These are phyloP conservation scores for Rubia peregrina DNA, from an alignment of 305 asterid species.

Conservation along the genomic window DNA sequence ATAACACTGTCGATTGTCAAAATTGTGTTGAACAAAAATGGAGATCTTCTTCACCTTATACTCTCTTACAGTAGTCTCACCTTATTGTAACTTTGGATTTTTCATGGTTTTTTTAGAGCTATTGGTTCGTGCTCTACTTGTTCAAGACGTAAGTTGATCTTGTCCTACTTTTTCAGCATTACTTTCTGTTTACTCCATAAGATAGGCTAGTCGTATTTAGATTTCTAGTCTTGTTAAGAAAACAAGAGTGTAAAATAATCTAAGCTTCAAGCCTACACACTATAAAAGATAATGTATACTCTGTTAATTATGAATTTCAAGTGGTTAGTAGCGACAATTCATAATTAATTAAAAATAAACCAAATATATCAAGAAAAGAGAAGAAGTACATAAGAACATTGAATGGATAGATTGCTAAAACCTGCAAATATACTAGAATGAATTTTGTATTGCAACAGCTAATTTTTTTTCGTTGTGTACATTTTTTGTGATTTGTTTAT, in stretches of 20 bases:
- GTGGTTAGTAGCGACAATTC: too few species aligned
- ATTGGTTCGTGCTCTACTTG: conserved; percentile 37
- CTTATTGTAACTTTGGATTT: conserved; percentile 8
- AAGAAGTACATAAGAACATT: too few species aligned
- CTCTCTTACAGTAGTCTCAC: neutral
- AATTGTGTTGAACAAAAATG: neutral
- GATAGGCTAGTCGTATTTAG: too few species aligned
- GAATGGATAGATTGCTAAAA: too few species aligned
- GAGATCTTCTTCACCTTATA: too few species aligned
- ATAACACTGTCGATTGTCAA: neutral
- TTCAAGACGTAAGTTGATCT: conserved; percentile 32
- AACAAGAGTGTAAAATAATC: neutral
- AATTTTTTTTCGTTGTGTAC: neutral
- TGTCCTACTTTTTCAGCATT: neutral
- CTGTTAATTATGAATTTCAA: neutral
- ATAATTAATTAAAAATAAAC: too few species aligned
- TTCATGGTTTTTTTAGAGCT: conserved; percentile 34
- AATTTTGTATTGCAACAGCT: too few species aligned
- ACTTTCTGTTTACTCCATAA: too few species aligned
- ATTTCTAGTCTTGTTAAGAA: too few species aligned
- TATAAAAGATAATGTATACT: neutral
- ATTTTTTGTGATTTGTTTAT: neutral
- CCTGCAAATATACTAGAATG: too few species aligned
- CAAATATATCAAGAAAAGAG: too few species aligned
- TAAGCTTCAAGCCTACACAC: neutral